These are phyloP conservation scores for Exophiala oligosperma DNA, from an alignment of 2,329 filamentous ascomycete species.

Conservation along the genomic window DNA sequence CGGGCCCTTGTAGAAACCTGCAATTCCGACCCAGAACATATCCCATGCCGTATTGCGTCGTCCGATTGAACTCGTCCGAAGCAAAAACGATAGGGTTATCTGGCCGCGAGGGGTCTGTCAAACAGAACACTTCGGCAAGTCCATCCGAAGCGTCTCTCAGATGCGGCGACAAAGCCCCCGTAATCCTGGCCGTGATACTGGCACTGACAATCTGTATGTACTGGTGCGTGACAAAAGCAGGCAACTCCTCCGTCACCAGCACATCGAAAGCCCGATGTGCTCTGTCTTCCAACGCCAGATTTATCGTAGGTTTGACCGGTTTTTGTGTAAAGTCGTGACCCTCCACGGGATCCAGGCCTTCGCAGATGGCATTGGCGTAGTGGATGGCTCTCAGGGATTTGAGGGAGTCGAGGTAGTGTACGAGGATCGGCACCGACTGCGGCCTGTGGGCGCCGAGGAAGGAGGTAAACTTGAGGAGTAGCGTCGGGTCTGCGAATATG, in stretches of 20 bases:
- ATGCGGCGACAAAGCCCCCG: constrained; percentile 64
- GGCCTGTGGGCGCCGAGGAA: constrained; percentile 64
- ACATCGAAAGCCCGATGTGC: constrained; percentile 65
- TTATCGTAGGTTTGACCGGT: constrained; percentile 54
- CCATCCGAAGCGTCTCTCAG: constrained; percentile 71
- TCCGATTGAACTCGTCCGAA: constrained; percentile 73
- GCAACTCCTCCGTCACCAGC: constrained; percentile 67
- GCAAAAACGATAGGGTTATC: constrained; percentile 79
- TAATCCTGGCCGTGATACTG: constrained; percentile 67
- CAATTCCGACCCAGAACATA: constrained; percentile 77
- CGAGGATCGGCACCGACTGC: constrained; percentile 63
- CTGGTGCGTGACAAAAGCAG: constrained; percentile 68
- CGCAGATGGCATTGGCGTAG: constrained; percentile 69
- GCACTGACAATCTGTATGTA: constrained; percentile 70
- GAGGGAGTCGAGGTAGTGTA: constrained; percentile 70
- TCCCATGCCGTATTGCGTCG: constrained; percentile 71
- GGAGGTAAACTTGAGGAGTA: constrained; percentile 65
- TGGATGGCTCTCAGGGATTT: constrained; percentile 71
- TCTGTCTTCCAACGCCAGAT: constrained; percentile 61
- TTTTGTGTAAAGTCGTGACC: constrained; percentile 57
- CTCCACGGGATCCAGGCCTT: constrained; percentile 58
- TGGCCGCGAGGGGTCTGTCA: constrained; percentile 70
- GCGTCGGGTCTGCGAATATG: constrained; percentile 64
- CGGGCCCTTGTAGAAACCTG: constrained; percentile 74
- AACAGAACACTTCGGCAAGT: constrained; percentile 73